Percentiles rank a stretch among this genome's conserved stretches.
These are phyloP conservation scores for Lotus japonicus DNA, from an alignment of 306 rosid species.

Conservation along the genomic window DNA sequence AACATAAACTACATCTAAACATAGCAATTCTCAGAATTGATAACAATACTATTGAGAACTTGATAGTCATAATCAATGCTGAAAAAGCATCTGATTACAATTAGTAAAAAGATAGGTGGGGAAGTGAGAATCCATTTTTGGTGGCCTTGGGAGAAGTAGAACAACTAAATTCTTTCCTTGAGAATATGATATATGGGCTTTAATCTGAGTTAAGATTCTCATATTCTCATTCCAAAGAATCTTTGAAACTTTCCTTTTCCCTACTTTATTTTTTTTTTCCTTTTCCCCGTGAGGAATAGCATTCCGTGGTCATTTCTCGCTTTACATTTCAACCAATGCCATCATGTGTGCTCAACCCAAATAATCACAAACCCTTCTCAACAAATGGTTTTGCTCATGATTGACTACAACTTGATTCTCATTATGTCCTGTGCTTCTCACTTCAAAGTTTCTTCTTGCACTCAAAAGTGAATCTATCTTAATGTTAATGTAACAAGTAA, in stretches of 20 bases:
- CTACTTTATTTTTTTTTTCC: constrained; percentile 12
- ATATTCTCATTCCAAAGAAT: constrained; percentile 66
- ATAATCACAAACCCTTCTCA: constrained; percentile 10
- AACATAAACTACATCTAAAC: constrained; percentile 37
- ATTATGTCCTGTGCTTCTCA: constrained; percentile 25
- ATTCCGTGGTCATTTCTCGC: constrained; percentile 98
- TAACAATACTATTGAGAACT: constrained; percentile 17
- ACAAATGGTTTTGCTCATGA: constrained; percentile 31
- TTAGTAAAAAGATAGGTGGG: constrained; percentile 53
- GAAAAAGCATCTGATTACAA: constrained; percentile 50
- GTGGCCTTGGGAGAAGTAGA: constrained; percentile 69
- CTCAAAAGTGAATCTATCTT: constrained; percentile 30
- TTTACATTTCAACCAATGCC: constrained; percentile 50
- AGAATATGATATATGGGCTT: constrained; percentile 68
- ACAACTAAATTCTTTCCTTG: constrained; percentile 76
- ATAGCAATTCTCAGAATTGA: constrained; percentile 26
- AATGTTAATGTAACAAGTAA: constrained; percentile 29
- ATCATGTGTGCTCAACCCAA: constrained; percentile 43
- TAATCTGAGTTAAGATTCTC: constrained; percentile 68
- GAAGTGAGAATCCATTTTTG: constrained; percentile 88
- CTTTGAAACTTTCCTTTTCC: constrained; percentile 32
- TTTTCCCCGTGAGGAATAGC: constrained; percentile 59
- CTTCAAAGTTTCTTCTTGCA: constrained; percentile 30
- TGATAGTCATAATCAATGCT: constrained; percentile 21
- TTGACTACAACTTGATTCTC: constrained; percentile 38